phyloP scores from a whole-genome alignment of 495 filamentous ascomycete genomes.

The Neurospora sp. region DNA sequence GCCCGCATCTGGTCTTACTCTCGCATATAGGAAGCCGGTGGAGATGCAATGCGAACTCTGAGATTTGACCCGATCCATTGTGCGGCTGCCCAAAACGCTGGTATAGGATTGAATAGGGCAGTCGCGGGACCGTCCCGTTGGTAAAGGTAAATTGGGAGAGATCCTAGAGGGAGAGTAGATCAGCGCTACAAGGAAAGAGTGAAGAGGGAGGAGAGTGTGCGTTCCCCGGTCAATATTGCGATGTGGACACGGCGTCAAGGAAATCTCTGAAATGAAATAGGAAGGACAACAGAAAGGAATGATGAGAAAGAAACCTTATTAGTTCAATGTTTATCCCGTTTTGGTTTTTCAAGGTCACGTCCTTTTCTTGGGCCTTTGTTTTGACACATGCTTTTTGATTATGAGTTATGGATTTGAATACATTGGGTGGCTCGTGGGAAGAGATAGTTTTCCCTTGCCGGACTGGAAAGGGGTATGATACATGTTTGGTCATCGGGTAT shows the following conservation, averaged over 20 bases:
- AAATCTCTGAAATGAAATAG: background rate
- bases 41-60: background rate
- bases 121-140: background rate
- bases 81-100: background rate
- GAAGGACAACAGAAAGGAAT: background rate
- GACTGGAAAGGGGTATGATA: background rate
- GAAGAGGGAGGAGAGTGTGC: background rate
- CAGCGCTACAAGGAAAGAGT: background rate
- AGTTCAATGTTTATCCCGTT: background rate
- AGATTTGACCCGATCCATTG: background rate
- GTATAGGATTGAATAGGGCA: background rate
- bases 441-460: too few relatives aligned
- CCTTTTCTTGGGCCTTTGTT: background rate
- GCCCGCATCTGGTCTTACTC: slow-evolving; percentile 82
- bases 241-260: background rate
- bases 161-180: background rate
- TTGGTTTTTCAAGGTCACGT: background rate
- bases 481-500: background rate
- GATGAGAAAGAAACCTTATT: background rate
- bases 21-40: slow-evolving; percentile 1
- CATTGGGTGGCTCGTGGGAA: too few relatives aligned
- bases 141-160: background rate
- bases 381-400: background rate
- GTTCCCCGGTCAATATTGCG: background rate
- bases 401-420: background rate